Evolutionary conservation across 176 grass and related monocot genomes (phyloP).

Genomic region (Guadua angustifolia): DNA sequence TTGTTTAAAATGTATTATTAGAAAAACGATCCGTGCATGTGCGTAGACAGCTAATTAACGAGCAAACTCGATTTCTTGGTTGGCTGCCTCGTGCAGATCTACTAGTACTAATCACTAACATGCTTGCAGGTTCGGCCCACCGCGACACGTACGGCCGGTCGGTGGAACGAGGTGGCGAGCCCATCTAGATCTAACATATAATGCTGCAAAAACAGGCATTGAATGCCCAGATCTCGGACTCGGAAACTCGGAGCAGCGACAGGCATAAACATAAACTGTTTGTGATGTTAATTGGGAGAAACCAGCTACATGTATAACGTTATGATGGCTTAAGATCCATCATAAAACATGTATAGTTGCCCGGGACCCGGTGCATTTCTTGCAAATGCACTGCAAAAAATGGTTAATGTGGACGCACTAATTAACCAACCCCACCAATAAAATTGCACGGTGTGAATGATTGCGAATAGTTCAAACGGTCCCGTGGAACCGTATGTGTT

Average conservation of each 20-base stretch:
- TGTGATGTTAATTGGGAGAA: too few species aligned
- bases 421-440: not conserved
- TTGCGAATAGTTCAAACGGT: not conserved
- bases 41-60: not conserved
- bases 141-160: too few species aligned
- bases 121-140: not conserved
- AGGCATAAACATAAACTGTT: too few species aligned
- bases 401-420: conserved; percentile 8
- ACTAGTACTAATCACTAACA: not conserved
- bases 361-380: not conserved
- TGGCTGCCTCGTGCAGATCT: not conserved
- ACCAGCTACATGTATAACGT: too few species aligned
- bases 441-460: not conserved
- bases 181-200: not conserved
- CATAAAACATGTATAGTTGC: not conserved
- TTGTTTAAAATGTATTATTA: too few species aligned
- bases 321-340: too few species aligned
- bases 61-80: not conserved
- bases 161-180: not conserved
- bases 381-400: not conserved
- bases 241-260: not conserved
- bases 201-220: not conserved
- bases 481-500: not conserved
- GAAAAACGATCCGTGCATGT: not conserved
- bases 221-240: not conserved